Percentiles rank a stretch among this genome's conserved stretches.
Conservation (phyloP, 2,329 filamentous ascomycete genomes). For the Triangularia verruculosa region DNA sequence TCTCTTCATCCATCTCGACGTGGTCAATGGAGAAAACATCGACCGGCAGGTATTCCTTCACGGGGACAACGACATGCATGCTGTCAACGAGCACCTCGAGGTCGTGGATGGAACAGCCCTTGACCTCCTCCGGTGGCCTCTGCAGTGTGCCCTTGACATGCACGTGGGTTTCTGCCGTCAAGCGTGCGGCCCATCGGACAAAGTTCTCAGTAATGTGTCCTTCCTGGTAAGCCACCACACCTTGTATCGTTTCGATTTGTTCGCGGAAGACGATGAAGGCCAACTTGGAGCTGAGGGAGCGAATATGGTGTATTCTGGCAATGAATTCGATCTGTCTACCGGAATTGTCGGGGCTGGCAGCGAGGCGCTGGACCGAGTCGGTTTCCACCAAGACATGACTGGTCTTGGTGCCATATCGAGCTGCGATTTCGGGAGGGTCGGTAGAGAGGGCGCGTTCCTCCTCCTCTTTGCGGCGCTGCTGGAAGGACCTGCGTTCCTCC, state of each 20-base stretch:
- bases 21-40: constrained; percentile 48
- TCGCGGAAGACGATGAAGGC: constrained; percentile 86
- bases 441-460: constrained; percentile 32
- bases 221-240: constrained; percentile 63
- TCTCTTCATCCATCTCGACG: constrained; percentile 36
- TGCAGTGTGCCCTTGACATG: constrained; percentile 72
- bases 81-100: constrained; percentile 68
- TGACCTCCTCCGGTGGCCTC: constrained; percentile 68
- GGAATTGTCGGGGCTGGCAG: constrained; percentile 50
- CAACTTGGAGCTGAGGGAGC: constrained; percentile 71
- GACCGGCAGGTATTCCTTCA: constrained; percentile 48
- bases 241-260: constrained; percentile 79
- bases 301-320: constrained; percentile 72
- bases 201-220: constrained; percentile 68
- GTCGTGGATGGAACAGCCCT: constrained; percentile 66
- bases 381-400: constrained; percentile 22
- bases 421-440: constrained; percentile 32
- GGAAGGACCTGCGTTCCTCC: constrained; percentile 31
- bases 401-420: constrained; percentile 32
- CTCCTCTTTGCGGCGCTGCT: constrained; percentile 34
- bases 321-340: constrained; percentile 64
- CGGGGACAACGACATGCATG: constrained; percentile 51
- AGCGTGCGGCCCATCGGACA: constrained; percentile 82
- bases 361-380: constrained; percentile 23
- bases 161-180: constrained; percentile 75